Conservation (phyloP, 2,329 filamentous ascomycete species). For the Trichoderma citrinoviride region DNA sequence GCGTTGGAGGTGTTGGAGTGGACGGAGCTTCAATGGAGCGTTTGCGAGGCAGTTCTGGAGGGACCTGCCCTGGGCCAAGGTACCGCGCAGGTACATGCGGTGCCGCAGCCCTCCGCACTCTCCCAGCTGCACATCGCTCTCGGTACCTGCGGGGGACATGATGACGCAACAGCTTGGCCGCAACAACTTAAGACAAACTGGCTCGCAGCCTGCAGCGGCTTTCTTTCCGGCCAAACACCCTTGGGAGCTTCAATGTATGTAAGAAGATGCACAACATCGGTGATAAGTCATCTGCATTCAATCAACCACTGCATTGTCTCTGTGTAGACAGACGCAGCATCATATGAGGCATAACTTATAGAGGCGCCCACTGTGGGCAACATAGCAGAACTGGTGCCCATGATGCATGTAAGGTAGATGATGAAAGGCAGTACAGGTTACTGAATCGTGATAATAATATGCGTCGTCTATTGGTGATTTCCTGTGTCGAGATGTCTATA, state of each 20-base stretch:
- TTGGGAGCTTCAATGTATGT: background rate
- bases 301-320: no score
- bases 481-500: slow-evolving; percentile 22
- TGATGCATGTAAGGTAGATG: no score
- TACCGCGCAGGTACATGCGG: background rate
- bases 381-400: no score
- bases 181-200: background rate
- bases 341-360: no score
- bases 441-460: background rate
- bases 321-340: no score
- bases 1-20: slow-evolving; percentile 3
- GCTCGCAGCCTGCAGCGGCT: background rate
- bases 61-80: background rate
- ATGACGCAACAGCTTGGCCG: slow-evolving; percentile 15
- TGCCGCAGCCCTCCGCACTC: background rate
- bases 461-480: slow-evolving; percentile 20
- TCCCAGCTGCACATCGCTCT: background rate
- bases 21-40: background rate
- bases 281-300: no score
- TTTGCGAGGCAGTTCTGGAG: no score
- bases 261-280: no score
- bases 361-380: no score
- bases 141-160: slow-evolving; percentile 10
- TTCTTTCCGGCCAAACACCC: background rate
- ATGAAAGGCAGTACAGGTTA: no score